A percentile compares a stretch with the other conserved stretches of the same genome.
phyloP scores from a whole-genome alignment of 1,139 yeast species.

The Yamadazyma jaroonii region DNA sequence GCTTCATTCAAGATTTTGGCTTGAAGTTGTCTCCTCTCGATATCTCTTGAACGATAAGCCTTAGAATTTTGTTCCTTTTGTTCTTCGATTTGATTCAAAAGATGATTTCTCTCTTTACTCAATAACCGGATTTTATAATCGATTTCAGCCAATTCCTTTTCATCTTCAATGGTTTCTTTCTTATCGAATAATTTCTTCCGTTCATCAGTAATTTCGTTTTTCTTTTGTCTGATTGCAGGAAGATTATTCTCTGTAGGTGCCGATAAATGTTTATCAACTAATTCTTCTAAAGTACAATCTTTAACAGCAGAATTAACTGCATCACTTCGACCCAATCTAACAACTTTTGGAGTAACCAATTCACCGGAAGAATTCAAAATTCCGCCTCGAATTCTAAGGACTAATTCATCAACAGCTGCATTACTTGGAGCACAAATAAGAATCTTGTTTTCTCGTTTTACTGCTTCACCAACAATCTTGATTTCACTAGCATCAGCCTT shows the following conservation, averaged over 20 bases:
- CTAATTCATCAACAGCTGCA: constrained; percentile 97
- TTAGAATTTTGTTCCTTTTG: constrained; percentile 72
- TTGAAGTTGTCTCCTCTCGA: constrained; percentile 73
- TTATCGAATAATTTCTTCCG: constrained; percentile 19
- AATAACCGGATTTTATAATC: constrained; percentile 55
- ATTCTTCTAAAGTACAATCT: constrained; percentile 83
- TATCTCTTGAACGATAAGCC: constrained; percentile 71
- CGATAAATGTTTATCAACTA: constrained; percentile 66
- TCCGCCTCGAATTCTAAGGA: constrained; percentile 78
- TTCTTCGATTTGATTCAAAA: constrained; percentile 74
- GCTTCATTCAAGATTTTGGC: constrained; percentile 72
- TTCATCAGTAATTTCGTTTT: constrained; percentile 46
- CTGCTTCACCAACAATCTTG: constrained; percentile 2
- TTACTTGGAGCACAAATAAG: constrained; percentile 97
- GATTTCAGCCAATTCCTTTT: constrained; percentile 39
- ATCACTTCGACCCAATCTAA: constrained; percentile 90
- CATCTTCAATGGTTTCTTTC: constrained; percentile 20
- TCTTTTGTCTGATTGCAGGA: constrained; percentile 46
- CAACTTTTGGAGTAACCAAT: constrained; percentile 63
- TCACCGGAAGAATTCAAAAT: constrained; percentile 58
- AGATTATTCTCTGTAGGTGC: constrained; percentile 29
- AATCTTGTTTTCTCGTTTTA: constrained; percentile 33
- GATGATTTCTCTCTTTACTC: constrained; percentile 57
- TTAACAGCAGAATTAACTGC: constrained; percentile 81
- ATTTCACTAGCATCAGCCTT: constrained; percentile 5